Conservation (phyloP, 2,329 filamentous ascomycete species). For the Colletotrichum australisinense region DNA sequence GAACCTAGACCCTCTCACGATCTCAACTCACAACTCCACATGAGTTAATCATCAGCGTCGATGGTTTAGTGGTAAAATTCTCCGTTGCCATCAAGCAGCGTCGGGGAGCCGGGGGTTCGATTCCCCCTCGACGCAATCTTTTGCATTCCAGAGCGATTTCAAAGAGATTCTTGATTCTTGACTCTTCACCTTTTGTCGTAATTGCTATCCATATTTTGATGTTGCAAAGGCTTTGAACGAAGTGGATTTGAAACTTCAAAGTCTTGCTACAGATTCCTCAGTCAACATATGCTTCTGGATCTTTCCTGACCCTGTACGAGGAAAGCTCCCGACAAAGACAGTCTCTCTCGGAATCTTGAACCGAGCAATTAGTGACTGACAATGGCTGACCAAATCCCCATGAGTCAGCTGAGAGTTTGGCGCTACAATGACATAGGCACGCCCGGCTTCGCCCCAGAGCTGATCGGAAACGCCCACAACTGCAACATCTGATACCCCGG, state of each 20-base stretch:
- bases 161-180: no score
- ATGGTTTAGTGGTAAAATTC: constrained; percentile 36
- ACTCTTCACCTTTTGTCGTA: fast-evolving
- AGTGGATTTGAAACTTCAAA: neutral
- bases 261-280: constrained; percentile 10
- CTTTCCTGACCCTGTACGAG: constrained; percentile 27
- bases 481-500: constrained; percentile 9
- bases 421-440: constrained; percentile 15
- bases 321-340: constrained; percentile 12
- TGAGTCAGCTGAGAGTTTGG: neutral
- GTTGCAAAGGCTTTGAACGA: neutral
- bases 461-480: constrained; percentile 23
- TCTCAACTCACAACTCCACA: fast-evolving
- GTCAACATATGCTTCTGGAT: constrained; percentile 20
- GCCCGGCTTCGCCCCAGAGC: constrained; percentile 29
- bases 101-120: constrained; percentile 35
- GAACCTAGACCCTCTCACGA: neutral
- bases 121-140: constrained; percentile 31
- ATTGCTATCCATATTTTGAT: neutral
- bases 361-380: constrained; percentile 9
- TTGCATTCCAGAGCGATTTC: neutral
- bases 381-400: constrained; percentile 1
- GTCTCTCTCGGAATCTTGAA: constrained; percentile 26
- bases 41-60: neutral
- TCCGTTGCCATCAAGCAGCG: constrained; percentile 31